phyloP scores from a whole-genome alignment of 805 yeast species.

The Candida khao-thaluensis region DNA sequence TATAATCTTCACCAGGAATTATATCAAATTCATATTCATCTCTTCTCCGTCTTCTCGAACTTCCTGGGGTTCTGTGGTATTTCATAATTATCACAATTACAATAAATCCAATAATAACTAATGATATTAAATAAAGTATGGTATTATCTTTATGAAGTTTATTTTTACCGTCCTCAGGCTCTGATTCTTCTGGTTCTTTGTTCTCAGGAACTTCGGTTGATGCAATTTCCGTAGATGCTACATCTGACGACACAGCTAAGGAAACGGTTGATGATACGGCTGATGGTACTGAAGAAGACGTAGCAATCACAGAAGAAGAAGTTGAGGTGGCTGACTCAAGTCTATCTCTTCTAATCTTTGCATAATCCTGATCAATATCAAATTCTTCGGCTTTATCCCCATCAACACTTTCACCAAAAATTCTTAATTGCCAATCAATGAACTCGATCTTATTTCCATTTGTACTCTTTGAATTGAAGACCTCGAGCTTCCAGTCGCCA shows the following conservation, averaged over 20 bases:
- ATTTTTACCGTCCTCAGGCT: slow-evolving; percentile 36
- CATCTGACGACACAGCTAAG: neutral
- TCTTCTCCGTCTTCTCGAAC: slow-evolving; percentile 49
- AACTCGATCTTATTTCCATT: slow-evolving; percentile 39
- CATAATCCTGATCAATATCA: slow-evolving; percentile 50
- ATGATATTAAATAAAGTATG: slow-evolving; percentile 59
- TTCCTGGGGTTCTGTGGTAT: slow-evolving; percentile 42
- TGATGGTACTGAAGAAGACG: neutral
- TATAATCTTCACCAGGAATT: slow-evolving; percentile 63
- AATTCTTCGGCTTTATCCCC: slow-evolving; percentile 57
- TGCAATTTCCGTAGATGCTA: neutral
- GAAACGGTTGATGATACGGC: neutral
- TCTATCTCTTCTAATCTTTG: slow-evolving; percentile 33
- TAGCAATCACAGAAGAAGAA: neutral
- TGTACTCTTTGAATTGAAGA: slow-evolving; percentile 40
- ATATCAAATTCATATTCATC: slow-evolving; percentile 76
- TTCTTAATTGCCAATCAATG: slow-evolving; percentile 68
- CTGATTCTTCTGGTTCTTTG: slow-evolving; percentile 27
- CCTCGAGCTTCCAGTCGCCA: slow-evolving; percentile 82
- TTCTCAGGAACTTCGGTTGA: slow-evolving; percentile 5
- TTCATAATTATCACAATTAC: slow-evolving; percentile 46
- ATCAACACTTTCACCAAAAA: slow-evolving; percentile 81
- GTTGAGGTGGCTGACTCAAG: neutral
- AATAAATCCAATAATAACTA: slow-evolving; percentile 60
- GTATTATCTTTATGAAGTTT: slow-evolving; percentile 44